Percentiles rank a stretch among this genome's conserved stretches.
Evolutionary conservation across 202 grass and related monocot species (phyloP).

Genomic region (Musa balbisiana): DNA sequence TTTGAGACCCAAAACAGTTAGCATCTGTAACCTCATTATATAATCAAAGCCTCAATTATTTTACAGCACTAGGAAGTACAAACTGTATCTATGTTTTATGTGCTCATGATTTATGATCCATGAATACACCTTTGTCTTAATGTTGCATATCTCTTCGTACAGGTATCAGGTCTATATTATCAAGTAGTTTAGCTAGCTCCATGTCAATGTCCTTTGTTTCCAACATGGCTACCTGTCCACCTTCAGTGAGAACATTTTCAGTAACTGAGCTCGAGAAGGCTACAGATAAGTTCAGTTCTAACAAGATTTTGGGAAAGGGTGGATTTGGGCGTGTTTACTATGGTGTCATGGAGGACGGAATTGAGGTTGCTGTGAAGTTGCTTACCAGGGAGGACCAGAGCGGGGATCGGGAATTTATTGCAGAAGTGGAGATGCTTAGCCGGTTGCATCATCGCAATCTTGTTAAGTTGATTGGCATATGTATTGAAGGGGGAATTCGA

Average conservation of each 20-base stretch:
- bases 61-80: not conserved
- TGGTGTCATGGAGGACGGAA: constrained; percentile 38
- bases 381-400: constrained; percentile 58
- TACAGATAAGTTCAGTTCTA: constrained; percentile 57
- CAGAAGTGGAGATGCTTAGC: constrained; percentile 69
- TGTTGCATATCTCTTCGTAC: constrained; percentile 13
- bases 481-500: constrained; percentile 40
- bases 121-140: not conserved
- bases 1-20: too few relatives aligned
- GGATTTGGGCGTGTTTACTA: constrained; percentile 73
- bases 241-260: constrained; percentile 53
- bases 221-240: constrained; percentile 38
- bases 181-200: constrained; percentile 38
- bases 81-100: not conserved
- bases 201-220: constrained; percentile 50
- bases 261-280: constrained; percentile 61
- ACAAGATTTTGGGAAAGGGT: constrained; percentile 62
- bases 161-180: constrained; percentile 49
- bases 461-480: constrained; percentile 72
- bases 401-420: constrained; percentile 67
- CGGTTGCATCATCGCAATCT: constrained; percentile 75
- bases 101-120: not conserved
- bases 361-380: constrained; percentile 73
- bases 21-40: too few relatives aligned
- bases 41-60: not conserved